Evolutionary conservation across 1,139 yeast species (phyloP), one percentile per base, ranked within the genome.

Genomic region (Taphrina sp.): DNA sequence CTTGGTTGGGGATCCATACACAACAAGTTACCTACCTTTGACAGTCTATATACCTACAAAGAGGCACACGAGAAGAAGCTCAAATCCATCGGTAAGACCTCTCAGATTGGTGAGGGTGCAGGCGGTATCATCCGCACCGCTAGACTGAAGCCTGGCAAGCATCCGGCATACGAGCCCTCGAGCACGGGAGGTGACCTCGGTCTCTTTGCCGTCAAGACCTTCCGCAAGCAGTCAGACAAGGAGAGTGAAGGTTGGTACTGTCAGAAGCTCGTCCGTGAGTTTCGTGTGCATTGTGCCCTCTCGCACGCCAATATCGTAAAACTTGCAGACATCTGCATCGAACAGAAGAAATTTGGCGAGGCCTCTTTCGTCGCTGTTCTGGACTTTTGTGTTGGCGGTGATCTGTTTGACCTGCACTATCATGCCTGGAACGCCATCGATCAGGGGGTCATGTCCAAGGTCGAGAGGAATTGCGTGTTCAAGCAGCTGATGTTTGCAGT

Each of bases 321-420:
- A 60, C 80, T 88, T 2, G 74, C 82, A 33, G 95, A 86, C 67
- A 71, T 87, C 56, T 63, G 69, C 47, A 52, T 62, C 5, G 74
- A 80, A 61, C 47, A 60, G 28, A 61, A 62, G 47, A 52, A 56
- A 24, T 60, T 61, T 14, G 54, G 52, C 20, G 52, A 64, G 26
- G 65, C 64, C 35, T 58, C 64, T n/a, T 81, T 83, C 61, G 81
- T 85, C 63, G 78, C 82, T 41, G 96, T 92, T 47, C 88, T 92
- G 96, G 96, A 92, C 72, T 92, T 81, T 66, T 92, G 97, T 68
- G 79, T 90, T 1, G 97, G 96, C 35, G 98, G 98, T 56, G 97
- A 92, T 69, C 74, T 92, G 60, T 92, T 86, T 69, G 83, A 95
- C 0, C 74, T 89, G 58, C 54, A 49, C 46, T 64, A 59, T 34